Evolutionary conservation across 257 asterid genomes (phyloP).

Genomic region (Plantago elongata): DNA sequence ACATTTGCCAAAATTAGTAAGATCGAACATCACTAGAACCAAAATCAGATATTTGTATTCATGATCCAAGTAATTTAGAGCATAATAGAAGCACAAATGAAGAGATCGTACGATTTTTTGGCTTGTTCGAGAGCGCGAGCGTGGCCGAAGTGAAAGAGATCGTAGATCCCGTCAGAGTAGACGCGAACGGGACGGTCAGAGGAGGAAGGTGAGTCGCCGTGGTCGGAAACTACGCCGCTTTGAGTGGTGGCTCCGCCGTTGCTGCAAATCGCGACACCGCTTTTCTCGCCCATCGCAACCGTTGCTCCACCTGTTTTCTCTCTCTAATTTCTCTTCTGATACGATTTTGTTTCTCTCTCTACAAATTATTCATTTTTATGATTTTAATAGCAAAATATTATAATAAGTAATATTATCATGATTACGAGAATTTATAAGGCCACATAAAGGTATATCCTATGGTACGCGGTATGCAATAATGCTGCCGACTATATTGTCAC

Average conservation of each 20-base stretch:
- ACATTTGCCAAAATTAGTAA: too few relatives aligned
- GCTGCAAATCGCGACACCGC: constrained; percentile 26
- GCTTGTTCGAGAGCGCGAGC: constrained; percentile 99
- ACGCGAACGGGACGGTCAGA: constrained; percentile 82
- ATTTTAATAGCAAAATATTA: neutral
- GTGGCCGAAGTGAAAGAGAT: constrained; percentile 97
- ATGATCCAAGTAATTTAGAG: neutral
- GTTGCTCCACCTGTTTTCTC: constrained; percentile 15
- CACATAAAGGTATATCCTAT: too few relatives aligned
- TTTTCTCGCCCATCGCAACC: constrained; percentile 38
- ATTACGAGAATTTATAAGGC: too few relatives aligned
- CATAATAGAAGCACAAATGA: neutral
- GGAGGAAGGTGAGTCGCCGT: constrained; percentile 32
- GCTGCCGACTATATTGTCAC: too few relatives aligned
- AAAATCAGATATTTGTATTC: neutral
- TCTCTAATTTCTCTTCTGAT: constrained; percentile 3
- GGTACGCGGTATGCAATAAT: too few relatives aligned
- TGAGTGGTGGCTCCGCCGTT: constrained; percentile 15
- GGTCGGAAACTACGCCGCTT: constrained; percentile 28
- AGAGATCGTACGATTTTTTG: constrained; percentile 47
- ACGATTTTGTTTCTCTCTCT: neutral
- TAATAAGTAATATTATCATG: too few relatives aligned
- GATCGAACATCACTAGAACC: neutral
- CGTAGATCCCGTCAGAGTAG: constrained; percentile 96
- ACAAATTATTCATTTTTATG: neutral